Conservation (phyloP, 2,329 filamentous ascomycete genomes). For the Fusarium domesticum region DNA sequence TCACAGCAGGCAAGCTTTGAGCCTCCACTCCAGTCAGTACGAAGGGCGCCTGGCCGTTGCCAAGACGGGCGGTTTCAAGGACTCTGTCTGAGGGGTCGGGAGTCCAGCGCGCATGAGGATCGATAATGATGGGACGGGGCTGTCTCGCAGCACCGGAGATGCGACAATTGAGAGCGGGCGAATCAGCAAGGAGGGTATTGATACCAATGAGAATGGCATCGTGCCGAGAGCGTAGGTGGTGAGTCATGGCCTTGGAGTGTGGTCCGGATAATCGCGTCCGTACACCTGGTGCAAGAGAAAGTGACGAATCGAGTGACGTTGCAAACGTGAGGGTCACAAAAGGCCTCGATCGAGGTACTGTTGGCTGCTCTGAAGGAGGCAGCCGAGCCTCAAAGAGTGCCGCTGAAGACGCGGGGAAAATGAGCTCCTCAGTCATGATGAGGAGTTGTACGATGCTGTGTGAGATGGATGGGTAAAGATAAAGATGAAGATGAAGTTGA, state of each 20-base stretch:
- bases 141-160: conserved; percentile 62
- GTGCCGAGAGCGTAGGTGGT: conserved; percentile 79
- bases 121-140: conserved; percentile 78
- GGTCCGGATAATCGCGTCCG: conserved; percentile 81
- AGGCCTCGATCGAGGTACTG: conserved; percentile 26
- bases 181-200: conserved; percentile 78
- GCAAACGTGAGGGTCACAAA: conserved; percentile 86
- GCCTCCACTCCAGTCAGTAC: conserved; percentile 55
- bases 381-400: conserved; percentile 35
- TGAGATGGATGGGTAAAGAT: neutral
- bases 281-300: conserved; percentile 73
- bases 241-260: conserved; percentile 86
- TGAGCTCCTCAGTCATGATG: conserved; percentile 36
- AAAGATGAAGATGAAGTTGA: neutral
- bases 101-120: conserved; percentile 73
- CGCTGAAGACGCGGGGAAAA: conserved; percentile 32
- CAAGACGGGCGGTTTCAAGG: conserved; percentile 59
- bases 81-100: conserved; percentile 61
- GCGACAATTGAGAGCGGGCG: conserved; percentile 82
- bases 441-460: neutral
- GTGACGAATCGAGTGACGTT: conserved; percentile 78
- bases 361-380: conserved; percentile 18
- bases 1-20: conserved; percentile 44
- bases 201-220: conserved; percentile 83
- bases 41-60: conserved; percentile 70